A percentile compares a stretch with the other conserved stretches of the same genome.
Evolutionary conservation across 2,329 filamentous ascomycete genomes (phyloP).

Genomic region (Cercospora berteroae): DNA sequence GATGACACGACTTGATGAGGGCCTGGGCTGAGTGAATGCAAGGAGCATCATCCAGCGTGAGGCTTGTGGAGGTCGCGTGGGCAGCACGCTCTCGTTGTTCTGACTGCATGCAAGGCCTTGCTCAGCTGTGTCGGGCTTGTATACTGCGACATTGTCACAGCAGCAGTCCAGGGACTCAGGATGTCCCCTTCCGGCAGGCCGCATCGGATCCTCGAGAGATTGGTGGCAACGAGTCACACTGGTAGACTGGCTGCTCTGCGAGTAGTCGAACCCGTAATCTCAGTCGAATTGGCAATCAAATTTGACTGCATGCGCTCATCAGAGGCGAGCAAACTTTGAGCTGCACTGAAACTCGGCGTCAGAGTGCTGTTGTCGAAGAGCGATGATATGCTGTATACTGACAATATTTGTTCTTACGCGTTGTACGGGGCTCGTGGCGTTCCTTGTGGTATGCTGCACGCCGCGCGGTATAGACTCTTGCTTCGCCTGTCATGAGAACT

Average conservation of each 20-base stretch:
- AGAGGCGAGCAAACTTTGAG: neutral
- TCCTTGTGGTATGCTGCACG: neutral
- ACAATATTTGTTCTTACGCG: neutral
- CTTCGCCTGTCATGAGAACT: neutral
- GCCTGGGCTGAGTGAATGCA: neutral
- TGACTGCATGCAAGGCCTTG: constrained; percentile 4
- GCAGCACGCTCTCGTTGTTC: neutral
- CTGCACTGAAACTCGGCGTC: neutral
- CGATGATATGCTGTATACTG: neutral
- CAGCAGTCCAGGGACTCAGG: neutral
- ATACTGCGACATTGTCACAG: neutral
- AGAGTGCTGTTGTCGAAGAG: neutral
- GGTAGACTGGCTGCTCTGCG: neutral
- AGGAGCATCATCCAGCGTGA: constrained; percentile 1
- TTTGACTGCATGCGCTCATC: constrained; percentile 1
- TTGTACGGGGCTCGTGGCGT: neutral
- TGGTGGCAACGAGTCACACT: neutral
- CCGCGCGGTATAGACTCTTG: neutral
- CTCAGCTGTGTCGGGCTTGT: neutral
- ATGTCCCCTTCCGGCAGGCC: neutral
- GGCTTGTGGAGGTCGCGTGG: constrained; percentile 7
- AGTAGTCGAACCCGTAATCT: neutral
- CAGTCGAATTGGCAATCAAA: constrained; percentile 10
- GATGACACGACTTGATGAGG: constrained; percentile 8
- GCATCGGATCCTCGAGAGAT: neutral